Evolutionary conservation across 2,329 filamentous ascomycete species (phyloP).

Genomic region (Cladosporium sp.): DNA sequence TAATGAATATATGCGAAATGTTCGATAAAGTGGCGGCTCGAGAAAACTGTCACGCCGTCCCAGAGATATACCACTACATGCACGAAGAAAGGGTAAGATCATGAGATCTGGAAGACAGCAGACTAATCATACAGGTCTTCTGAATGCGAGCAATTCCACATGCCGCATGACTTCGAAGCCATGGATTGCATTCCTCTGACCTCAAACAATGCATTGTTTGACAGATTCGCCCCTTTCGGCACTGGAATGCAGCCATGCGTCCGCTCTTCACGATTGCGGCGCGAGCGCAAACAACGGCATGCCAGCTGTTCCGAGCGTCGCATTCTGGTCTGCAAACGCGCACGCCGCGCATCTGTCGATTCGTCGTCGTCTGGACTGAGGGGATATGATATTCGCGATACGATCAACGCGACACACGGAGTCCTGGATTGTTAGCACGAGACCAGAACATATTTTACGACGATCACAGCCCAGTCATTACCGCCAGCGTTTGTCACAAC

Average conservation of each 20-base stretch:
- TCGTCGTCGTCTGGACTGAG: not conserved
- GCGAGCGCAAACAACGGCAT: constrained; percentile 8
- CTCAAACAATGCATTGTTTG: constrained; percentile 7
- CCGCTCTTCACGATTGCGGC: constrained; percentile 10
- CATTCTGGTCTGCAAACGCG: not conserved
- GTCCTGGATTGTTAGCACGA: not conserved
- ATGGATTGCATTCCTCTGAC: not conserved
- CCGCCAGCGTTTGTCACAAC: not conserved
- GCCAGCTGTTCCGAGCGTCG: not conserved
- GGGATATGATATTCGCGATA: too few species aligned
- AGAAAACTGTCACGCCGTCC: not conserved
- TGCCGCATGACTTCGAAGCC: not conserved
- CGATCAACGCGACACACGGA: not conserved
- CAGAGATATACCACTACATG: not conserved
- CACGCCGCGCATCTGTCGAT: not conserved
- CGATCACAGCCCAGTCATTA: not conserved
- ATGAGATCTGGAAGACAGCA: not conserved
- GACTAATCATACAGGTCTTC: not conserved
- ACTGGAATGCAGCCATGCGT: constrained; percentile 10
- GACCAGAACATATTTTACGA: not conserved
- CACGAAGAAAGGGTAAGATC: not conserved
- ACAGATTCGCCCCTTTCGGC: not conserved
- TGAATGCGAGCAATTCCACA: not conserved
- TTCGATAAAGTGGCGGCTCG: not conserved
- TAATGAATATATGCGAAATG: constrained; percentile 6